phyloP scores from a whole-genome alignment of 2,329 filamentous ascomycete species.

The Penicillium brasilianum region DNA sequence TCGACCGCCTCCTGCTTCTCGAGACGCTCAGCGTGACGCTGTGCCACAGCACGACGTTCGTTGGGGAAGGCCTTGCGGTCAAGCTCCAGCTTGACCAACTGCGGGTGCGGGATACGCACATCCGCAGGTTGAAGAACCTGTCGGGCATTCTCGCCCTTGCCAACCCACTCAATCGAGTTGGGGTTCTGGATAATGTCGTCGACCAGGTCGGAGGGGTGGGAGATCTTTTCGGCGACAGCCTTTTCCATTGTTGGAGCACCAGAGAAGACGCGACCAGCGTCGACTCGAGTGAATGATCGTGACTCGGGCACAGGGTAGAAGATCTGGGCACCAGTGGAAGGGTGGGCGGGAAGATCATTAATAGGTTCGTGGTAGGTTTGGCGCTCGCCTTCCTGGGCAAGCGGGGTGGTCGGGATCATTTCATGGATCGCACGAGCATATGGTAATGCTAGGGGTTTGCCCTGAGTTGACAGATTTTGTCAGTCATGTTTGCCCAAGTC shows the following conservation, averaged over 20 bases:
- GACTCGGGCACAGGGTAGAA: conserved; percentile 70
- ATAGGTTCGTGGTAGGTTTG: conserved; percentile 62
- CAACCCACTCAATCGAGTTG: conserved; percentile 47
- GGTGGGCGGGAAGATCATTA: conserved; percentile 67
- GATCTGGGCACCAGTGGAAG: conserved; percentile 59
- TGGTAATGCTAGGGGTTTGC: conserved; percentile 74
- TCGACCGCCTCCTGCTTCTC: conserved; percentile 46
- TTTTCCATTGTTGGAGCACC: conserved; percentile 47
- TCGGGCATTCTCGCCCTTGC: conserved; percentile 49
- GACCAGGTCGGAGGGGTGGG: conserved; percentile 39
- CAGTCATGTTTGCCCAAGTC: conserved; percentile 8
- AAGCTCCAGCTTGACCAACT: conserved; percentile 58
- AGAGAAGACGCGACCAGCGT: conserved; percentile 66
- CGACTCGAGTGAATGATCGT: conserved; percentile 67
- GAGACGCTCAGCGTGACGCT: conserved; percentile 53
- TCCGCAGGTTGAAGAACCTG: conserved; percentile 65
- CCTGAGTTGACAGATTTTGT: conserved; percentile 56
- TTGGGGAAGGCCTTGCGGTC: conserved; percentile 46
- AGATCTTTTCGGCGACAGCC: conserved; percentile 26
- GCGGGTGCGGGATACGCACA: conserved; percentile 67
- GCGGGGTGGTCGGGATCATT: conserved; percentile 77
- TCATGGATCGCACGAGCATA: conserved; percentile 76
- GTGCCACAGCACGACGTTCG: conserved; percentile 39
- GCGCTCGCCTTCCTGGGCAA: conserved; percentile 44
- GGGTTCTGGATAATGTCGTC: conserved; percentile 40